These are phyloP conservation scores for Camelina hispida DNA, from an alignment of 345 rosid genomes.

Conservation along the genomic window DNA sequence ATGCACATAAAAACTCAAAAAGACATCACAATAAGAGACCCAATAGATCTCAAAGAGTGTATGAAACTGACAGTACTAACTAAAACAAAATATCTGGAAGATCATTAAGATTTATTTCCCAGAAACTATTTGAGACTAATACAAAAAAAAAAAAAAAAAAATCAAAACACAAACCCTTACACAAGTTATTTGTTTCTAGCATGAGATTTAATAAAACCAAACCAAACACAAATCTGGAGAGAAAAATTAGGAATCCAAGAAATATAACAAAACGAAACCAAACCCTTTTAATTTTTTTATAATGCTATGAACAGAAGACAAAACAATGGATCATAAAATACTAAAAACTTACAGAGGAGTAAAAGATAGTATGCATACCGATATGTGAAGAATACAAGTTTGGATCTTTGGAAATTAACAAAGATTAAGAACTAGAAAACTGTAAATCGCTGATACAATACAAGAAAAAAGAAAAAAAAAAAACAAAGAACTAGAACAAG, in stretches of 20 bases:
- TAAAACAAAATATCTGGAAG: conserved; percentile 24
- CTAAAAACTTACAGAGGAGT: neutral
- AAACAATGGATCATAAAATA: conserved; percentile 19
- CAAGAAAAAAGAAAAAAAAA: neutral
- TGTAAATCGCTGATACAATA: conserved; percentile 11
- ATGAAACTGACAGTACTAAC: neutral
- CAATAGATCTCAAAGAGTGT: conserved; percentile 9
- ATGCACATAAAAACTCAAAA: conserved; percentile 32
- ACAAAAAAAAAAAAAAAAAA: neutral
- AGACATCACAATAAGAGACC: neutral
- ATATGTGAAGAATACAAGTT: conserved; percentile 11
- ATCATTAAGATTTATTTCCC: conserved; percentile 4
- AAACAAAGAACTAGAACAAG: neutral
- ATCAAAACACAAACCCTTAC: neutral
- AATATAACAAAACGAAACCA: conserved; percentile 19
- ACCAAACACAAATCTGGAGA: conserved; percentile 31
- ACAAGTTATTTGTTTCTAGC: conserved; percentile 1
- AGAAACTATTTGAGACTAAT: neutral
- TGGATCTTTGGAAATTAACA: conserved; percentile 30
- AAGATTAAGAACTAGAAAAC: conserved; percentile 32
- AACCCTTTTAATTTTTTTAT: conserved; percentile 15
- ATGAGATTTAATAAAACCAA: no score
- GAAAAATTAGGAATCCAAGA: neutral
- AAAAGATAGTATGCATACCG: conserved; percentile 3
- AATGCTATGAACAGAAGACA: conserved; percentile 18